Conservation (phyloP, 2,329 filamentous ascomycete genomes). For the Fusarium agapanthi region DNA sequence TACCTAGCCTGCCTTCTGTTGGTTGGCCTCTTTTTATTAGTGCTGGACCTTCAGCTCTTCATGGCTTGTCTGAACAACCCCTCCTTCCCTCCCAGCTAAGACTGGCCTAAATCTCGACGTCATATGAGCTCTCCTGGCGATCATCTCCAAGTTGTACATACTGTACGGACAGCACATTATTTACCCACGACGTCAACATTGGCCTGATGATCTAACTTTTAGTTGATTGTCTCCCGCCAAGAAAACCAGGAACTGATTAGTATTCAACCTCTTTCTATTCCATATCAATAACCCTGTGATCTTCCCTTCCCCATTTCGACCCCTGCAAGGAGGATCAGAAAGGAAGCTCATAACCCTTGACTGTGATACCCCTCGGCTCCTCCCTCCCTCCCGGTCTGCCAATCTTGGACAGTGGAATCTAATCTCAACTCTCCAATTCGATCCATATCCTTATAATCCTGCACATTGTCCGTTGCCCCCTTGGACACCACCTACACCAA, state of each 20-base stretch:
- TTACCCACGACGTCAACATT: constrained; percentile 33
- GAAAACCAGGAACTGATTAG: neutral
- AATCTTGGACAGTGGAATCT: constrained; percentile 24
- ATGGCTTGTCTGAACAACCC: constrained; percentile 27
- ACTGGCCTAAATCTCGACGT: constrained; percentile 18
- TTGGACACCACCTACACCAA: neutral
- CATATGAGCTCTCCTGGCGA: constrained; percentile 31
- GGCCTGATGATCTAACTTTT: constrained; percentile 2
- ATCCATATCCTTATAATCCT: constrained; percentile 9
- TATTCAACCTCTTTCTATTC: neutral
- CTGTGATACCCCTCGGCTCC: constrained; percentile 25
- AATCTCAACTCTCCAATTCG: constrained; percentile 14
- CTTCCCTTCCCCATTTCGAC: neutral
- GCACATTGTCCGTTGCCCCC: neutral
- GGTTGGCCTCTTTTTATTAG: neutral
- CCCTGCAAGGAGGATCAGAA: constrained; percentile 4
- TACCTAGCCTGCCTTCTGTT: neutral
- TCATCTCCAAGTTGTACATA: neutral
- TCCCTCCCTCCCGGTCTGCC: constrained; percentile 33
- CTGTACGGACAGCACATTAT: neutral
- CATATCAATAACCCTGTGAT: neutral
- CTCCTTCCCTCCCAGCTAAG: constrained; percentile 4
- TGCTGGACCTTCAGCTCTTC: constrained; percentile 10
- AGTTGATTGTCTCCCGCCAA: neutral
- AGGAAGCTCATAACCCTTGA: constrained; percentile 35